phyloP scores from a whole-genome alignment of 371 early-diverging fungal species.

The Lichtheimia ramosa region DNA sequence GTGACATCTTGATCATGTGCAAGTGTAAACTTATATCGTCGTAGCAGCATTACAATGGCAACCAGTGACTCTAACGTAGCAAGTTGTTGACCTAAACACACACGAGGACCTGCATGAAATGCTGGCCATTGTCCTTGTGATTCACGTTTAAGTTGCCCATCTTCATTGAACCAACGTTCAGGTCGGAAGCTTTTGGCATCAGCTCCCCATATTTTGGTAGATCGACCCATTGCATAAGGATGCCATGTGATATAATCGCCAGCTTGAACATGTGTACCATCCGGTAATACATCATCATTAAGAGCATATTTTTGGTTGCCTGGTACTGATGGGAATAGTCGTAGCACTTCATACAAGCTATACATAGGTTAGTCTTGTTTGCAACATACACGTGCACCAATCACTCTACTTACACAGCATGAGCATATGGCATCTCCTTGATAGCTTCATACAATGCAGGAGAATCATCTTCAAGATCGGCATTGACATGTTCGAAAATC shows the following conservation, averaged over 20 bases:
- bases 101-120: slow-evolving; percentile 73
- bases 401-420: slow-evolving; percentile 47
- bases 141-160: slow-evolving; percentile 38
- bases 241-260: slow-evolving; percentile 58
- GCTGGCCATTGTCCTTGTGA: slow-evolving; percentile 50
- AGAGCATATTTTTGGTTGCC: slow-evolving; percentile 64
- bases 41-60: slow-evolving; percentile 32
- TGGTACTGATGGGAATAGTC: slow-evolving; percentile 76
- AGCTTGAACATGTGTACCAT: slow-evolving; percentile 60
- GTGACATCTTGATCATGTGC: slow-evolving; percentile 35
- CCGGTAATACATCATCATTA: slow-evolving; percentile 68
- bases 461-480: slow-evolving; percentile 20
- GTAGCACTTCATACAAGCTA: slow-evolving; percentile 65
- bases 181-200: slow-evolving; percentile 61
- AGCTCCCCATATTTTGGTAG: slow-evolving; percentile 58
- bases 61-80: slow-evolving; percentile 49
- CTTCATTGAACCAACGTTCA: slow-evolving; percentile 58
- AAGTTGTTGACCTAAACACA: slow-evolving; percentile 58
- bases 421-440: slow-evolving; percentile 56
- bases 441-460: slow-evolving; percentile 42
- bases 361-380: neutral
- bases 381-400: neutral
- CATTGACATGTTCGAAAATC: slow-evolving; percentile 35
- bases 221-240: slow-evolving; percentile 53
- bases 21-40: slow-evolving; percentile 42